Evolutionary conservation across 164 flowering plant genomes (phyloP).

Genomic region (Magnolia officinalis): DNA sequence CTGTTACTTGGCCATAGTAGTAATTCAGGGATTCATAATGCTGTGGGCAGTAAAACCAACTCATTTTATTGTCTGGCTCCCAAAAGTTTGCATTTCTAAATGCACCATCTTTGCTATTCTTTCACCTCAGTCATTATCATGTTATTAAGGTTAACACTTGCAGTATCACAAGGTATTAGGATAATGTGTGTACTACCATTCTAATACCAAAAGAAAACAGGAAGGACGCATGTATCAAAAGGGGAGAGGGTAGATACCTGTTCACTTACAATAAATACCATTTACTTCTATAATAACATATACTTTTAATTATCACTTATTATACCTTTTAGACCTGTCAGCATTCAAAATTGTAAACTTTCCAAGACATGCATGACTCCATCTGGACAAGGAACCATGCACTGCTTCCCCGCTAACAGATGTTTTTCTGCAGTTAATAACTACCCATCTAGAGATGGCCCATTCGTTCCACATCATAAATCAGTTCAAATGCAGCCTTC

Average conservation of each 20-base stretch:
- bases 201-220: too few relatives aligned
- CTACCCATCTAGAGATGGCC: not conserved
- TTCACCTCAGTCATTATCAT: not conserved
- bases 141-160: too few relatives aligned
- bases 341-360: not conserved
- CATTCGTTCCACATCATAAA: not conserved
- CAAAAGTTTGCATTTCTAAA: not conserved
- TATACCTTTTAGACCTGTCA: not conserved
- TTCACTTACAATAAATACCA: not conserved
- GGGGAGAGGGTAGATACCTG: too few relatives aligned
- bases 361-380: not conserved
- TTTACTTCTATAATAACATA: not conserved
- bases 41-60: not conserved
- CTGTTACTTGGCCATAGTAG: not conserved
- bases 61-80: not conserved
- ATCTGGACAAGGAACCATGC: not conserved
- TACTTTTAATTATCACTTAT: not conserved
- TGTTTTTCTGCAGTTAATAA: not conserved
- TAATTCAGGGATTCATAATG: not conserved
- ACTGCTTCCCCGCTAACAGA: not conserved
- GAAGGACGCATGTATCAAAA: too few relatives aligned
- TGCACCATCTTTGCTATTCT: not conserved
- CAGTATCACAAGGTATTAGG: too few relatives aligned
- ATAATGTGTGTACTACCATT: too few relatives aligned
- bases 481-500: not conserved